These are phyloP conservation scores for Eucalyptus sp. DNA, from an alignment of 345 rosid species.

Conservation along the genomic window DNA sequence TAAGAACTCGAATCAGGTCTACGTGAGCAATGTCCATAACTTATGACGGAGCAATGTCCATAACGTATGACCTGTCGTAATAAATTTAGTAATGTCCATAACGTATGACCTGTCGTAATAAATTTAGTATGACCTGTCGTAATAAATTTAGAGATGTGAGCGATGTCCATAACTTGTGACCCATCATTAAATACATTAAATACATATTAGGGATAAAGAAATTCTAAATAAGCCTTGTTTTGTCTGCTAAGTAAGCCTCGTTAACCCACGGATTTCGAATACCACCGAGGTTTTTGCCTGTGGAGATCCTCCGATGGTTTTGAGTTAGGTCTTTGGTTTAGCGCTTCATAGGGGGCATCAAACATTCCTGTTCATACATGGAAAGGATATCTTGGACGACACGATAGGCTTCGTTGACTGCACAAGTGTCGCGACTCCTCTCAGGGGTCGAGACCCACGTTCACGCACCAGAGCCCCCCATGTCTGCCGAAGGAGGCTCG, in stretches of 20 bases:
- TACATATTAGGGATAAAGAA: not conserved
- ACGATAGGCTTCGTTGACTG: not conserved
- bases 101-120: too few relatives aligned
- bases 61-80: too few relatives aligned
- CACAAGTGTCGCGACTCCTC: not conserved
- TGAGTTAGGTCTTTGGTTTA: not conserved
- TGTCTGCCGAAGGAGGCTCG: not conserved
- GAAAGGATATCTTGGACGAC: not conserved
- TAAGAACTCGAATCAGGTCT: too few relatives aligned
- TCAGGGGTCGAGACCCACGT: not conserved
- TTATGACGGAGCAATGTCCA: too few relatives aligned
- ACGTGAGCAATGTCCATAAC: not conserved
- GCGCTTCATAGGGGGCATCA: not conserved
- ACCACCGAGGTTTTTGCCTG: not conserved
- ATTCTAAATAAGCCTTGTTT: not conserved
- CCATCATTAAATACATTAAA: not conserved
- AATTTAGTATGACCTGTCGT: too few relatives aligned
- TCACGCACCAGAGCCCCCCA: not conserved
- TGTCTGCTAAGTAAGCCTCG: not conserved
- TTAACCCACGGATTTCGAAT: not conserved
- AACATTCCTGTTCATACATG: not conserved
- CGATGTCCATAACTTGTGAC: not conserved
- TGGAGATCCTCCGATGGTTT: not conserved
- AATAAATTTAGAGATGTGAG: too few relatives aligned
- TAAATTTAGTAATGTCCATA: too few relatives aligned